phyloP scores from a whole-genome alignment of 1,284 basidiomycete genomes.

The Cutaneotrichosporon dermatis region DNA sequence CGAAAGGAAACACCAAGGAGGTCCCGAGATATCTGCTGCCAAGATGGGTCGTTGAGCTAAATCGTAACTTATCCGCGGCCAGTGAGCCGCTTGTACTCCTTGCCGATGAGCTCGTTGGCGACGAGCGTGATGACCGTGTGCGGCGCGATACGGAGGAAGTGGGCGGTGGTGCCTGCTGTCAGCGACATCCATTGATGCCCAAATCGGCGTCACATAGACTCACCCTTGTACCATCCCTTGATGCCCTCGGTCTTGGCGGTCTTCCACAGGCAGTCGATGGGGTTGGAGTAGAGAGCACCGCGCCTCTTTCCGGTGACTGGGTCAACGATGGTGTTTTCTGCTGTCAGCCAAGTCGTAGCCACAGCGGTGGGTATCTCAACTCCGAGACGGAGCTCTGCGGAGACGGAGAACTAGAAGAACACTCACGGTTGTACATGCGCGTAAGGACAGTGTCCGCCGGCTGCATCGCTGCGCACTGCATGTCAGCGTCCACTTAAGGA shows the following conservation, averaged over 20 bases:
- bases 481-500: background rate
- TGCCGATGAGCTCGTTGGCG: conserved; percentile 75
- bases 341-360: background rate
- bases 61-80: conserved; percentile 12
- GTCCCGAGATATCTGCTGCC: background rate
- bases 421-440: conserved; percentile 82
- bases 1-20: background rate
- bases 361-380: background rate
- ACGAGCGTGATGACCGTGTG: conserved; percentile 84
- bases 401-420: too few relatives aligned
- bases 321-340: conserved; percentile 65
- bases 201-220: conserved; percentile 7
- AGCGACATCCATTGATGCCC: background rate
- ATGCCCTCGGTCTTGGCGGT: conserved; percentile 87
- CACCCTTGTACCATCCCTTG: conserved; percentile 87
- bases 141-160: conserved; percentile 85
- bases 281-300: conserved; percentile 81
- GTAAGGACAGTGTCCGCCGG: conserved; percentile 64
- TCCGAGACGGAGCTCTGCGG: background rate
- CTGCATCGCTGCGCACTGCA: conserved; percentile 81
- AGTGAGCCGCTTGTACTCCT: conserved; percentile 56
- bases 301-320: conserved; percentile 65
- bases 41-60: background rate
- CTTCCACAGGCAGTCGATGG: conserved; percentile 94
- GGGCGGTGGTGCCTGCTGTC: conserved; percentile 69